Conservation (phyloP, 768 basidiomycete genomes). For the Mycena haematopus region DNA sequence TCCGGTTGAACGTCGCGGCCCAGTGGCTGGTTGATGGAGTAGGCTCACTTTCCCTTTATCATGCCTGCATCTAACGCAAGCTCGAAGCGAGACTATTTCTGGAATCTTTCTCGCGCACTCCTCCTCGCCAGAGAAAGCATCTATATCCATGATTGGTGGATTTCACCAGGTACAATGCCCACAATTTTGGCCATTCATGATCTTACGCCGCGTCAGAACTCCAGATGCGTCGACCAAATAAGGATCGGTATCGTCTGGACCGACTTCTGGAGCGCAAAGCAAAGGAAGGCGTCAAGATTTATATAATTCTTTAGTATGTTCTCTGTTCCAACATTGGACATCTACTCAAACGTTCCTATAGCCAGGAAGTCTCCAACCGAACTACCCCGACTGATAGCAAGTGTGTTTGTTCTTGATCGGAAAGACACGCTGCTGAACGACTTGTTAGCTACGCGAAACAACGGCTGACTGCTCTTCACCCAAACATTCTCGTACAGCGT, state of each 20-base stretch:
- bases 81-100: slow-evolving; percentile 93
- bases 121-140: slow-evolving; percentile 86
- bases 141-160: slow-evolving; percentile 99
- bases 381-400: slow-evolving; percentile 96
- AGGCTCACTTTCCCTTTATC: slow-evolving; percentile 37
- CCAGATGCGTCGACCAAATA: slow-evolving; percentile 82
- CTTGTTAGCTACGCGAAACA: slow-evolving; percentile 82
- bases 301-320: slow-evolving; percentile 90
- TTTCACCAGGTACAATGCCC: slow-evolving; percentile 71
- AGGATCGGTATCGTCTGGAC: slow-evolving; percentile 88
- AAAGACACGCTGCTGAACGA: not conserved
- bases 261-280: slow-evolving; percentile 87
- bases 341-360: slow-evolving; percentile 38
- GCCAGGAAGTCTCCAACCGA: slow-evolving; percentile 93
- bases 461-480: slow-evolving; percentile 76
- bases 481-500: slow-evolving; percentile 94
- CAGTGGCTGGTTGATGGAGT: slow-evolving; percentile 99
- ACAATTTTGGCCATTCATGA: not conserved
- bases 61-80: slow-evolving; percentile 13
- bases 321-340: slow-evolving; percentile 1
- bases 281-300: slow-evolving; percentile 94
- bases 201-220: slow-evolving; percentile 59
- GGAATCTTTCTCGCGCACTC: slow-evolving; percentile 94
- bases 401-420: slow-evolving; percentile 46
- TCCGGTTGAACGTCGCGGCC: slow-evolving; percentile 90